Conservation (phyloP, 2,329 filamentous ascomycete species). For the Microcera coccophila region DNA sequence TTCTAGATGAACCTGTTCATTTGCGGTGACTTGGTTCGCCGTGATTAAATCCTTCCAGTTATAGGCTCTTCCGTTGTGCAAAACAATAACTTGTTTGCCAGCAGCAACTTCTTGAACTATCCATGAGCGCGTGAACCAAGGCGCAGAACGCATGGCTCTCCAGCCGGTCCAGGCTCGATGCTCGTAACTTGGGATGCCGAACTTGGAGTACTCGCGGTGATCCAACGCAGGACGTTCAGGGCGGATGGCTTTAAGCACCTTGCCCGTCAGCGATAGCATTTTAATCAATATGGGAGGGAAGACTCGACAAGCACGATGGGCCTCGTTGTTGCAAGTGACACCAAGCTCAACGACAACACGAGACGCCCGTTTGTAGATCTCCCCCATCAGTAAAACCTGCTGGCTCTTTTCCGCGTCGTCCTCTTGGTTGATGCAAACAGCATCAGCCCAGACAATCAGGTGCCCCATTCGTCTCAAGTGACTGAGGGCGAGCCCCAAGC, state of each 20-base stretch:
- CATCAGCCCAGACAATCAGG: constrained; percentile 3
- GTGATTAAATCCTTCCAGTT: constrained; percentile 4
- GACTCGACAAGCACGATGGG: constrained; percentile 5
- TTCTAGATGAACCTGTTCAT: constrained; percentile 4
- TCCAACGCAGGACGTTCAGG: constrained; percentile 2
- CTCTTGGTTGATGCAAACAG: constrained; percentile 4
- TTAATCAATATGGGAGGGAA: constrained; percentile 8
- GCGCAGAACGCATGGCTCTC: constrained; percentile 5
- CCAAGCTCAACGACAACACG: constrained; percentile 4
- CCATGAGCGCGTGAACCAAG: constrained; percentile 7
- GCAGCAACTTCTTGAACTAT: constrained; percentile 9
- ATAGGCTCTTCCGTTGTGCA: constrained; percentile 4
- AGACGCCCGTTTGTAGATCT: not conserved
- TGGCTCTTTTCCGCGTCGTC: constrained; percentile 1
- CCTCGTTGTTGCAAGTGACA: constrained; percentile 2
- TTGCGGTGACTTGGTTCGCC: constrained; percentile 5
- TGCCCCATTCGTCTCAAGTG: constrained; percentile 3
- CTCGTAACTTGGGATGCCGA: constrained; percentile 3
- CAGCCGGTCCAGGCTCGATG: constrained; percentile 8
- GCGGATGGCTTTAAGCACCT: constrained; percentile 3
- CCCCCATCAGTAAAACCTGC: not conserved
- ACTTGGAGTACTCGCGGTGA: constrained; percentile 2
- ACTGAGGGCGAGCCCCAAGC: constrained; percentile 3
- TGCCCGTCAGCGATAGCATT: constrained; percentile 4
- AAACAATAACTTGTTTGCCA: constrained; percentile 3